Evolutionary conservation across 139 green algal species (phyloP).

Genomic region (Micractinium sp.): DNA sequence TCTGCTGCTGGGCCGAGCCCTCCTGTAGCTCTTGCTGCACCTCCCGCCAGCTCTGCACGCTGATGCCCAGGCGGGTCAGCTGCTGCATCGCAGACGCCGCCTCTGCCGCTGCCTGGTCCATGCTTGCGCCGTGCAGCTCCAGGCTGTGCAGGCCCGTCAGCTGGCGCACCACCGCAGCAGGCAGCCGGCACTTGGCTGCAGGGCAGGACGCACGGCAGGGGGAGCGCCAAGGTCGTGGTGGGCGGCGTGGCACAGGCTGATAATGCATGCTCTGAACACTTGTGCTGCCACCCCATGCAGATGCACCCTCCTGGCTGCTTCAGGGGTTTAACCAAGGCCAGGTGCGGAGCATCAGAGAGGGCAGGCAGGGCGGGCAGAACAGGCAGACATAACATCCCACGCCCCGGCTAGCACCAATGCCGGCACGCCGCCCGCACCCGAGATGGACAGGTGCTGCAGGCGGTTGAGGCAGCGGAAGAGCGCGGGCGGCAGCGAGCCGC

Average conservation of each 20-base stretch:
- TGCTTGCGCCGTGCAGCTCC: conserved; percentile 30
- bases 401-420: too few relatives aligned
- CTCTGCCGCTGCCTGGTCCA: neutral
- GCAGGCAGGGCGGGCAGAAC: too few relatives aligned
- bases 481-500: conserved; percentile 17
- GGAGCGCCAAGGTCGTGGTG: neutral
- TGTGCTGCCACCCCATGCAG: too few relatives aligned
- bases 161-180: conserved; percentile 24
- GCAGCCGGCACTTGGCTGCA: conserved; percentile 31
- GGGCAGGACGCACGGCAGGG: neutral
- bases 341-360: too few relatives aligned
- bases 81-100: conserved; percentile 13
- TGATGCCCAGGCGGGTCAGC: conserved; percentile 28
- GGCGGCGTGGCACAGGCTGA: neutral
- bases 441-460: conserved; percentile 34
- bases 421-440: neutral
- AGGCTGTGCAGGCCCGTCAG: conserved; percentile 26
- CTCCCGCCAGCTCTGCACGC: neutral
- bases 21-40: neutral
- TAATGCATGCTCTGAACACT: too few relatives aligned
- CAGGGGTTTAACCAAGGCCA: too few relatives aligned
- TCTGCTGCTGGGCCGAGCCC: neutral
- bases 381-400: too few relatives aligned
- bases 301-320: too few relatives aligned
- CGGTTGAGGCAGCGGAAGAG: conserved; percentile 28